phyloP scores from a whole-genome alignment of 2,329 filamentous ascomycete genomes.

The Fusarium compactum region DNA sequence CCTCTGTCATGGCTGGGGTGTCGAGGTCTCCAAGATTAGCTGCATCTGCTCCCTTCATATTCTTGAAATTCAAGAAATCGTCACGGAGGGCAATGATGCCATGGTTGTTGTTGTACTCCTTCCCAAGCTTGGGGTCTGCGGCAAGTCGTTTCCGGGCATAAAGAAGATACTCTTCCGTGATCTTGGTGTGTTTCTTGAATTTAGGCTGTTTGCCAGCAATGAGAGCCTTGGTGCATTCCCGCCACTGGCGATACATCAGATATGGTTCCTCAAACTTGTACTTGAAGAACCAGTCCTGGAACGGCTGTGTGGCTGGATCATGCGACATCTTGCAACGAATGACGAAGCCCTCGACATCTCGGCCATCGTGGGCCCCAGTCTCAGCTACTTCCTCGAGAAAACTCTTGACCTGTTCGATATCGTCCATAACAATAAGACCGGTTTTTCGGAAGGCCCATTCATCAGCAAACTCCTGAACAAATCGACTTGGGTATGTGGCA shows the following conservation, averaged over 20 bases:
- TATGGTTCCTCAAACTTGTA: conserved; percentile 99
- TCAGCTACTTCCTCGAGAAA: conserved; percentile 90
- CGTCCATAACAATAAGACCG: conserved; percentile 80
- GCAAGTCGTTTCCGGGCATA: conserved; percentile 82
- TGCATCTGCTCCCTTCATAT: conserved; percentile 88
- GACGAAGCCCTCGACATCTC: conserved; percentile 97
- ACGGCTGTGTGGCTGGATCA: conserved; percentile 65
- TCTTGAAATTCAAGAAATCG: conserved; percentile 85
- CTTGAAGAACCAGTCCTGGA: conserved; percentile 99
- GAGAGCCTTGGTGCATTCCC: conserved; percentile 92
- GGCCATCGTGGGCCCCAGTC: conserved; percentile 88
- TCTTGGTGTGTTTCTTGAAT: conserved; percentile 86
- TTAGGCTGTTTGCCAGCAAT: conserved; percentile 80
- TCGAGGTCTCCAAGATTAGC: conserved; percentile 76
- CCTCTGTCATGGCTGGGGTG: conserved; percentile 61
- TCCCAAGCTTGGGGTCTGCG: conserved; percentile 73
- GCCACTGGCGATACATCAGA: conserved; percentile 98
- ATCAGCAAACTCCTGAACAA: conserved; percentile 91
- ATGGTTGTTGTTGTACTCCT: conserved; percentile 86
- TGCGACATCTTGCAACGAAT: conserved; percentile 82
- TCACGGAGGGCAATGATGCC: conserved; percentile 93
- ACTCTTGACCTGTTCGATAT: conserved; percentile 77
- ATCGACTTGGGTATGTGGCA: conserved; percentile 81
- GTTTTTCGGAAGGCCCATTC: conserved; percentile 95
- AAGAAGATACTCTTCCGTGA: conserved; percentile 90